A percentile compares a stretch with the other conserved stretches of the same genome.
Evolutionary conservation across 2,329 filamentous ascomycete species (phyloP).

Genomic region (Pseudogymnoascus sp.): DNA sequence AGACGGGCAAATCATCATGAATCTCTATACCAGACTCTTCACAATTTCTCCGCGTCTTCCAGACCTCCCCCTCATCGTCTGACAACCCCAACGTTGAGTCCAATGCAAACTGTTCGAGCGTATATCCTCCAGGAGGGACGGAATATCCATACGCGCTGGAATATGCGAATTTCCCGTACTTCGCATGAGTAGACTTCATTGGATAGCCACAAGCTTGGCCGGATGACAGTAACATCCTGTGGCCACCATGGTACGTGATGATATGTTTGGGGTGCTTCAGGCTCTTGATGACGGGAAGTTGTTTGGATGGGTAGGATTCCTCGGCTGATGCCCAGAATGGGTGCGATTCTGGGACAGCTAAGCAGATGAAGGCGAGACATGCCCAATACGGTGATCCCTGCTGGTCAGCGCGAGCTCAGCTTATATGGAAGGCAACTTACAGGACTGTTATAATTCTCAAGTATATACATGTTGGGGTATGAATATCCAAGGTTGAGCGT

Average conservation of each 20-base stretch:
- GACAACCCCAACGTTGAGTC: constrained; percentile 70
- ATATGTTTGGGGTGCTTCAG: constrained; percentile 68
- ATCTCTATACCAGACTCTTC: constrained; percentile 56
- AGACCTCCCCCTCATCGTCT: constrained; percentile 69
- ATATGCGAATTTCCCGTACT: constrained; percentile 75
- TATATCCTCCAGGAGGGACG: constrained; percentile 67
- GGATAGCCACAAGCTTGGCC: constrained; percentile 79
- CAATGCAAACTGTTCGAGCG: constrained; percentile 68
- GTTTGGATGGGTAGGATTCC: constrained; percentile 48
- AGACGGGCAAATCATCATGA: constrained; percentile 46
- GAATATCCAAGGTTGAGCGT: constrained; percentile 57
- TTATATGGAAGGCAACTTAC: constrained; percentile 37
- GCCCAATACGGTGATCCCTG: constrained; percentile 56
- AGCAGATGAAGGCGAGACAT: constrained; percentile 67
- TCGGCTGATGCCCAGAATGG: constrained; percentile 69
- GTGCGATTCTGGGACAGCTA: constrained; percentile 61
- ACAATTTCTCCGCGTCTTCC: constrained; percentile 68
- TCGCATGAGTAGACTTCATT: constrained; percentile 73
- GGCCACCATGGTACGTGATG: constrained; percentile 61
- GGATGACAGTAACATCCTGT: constrained; percentile 67
- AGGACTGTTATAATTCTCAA: constrained; percentile 76
- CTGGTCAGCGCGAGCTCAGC: not conserved
- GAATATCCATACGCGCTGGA: constrained; percentile 70
- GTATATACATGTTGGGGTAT: constrained; percentile 67
- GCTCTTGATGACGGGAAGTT: constrained; percentile 52